Evolutionary conservation across 306 rosid species (phyloP), one percentile per base, ranked within the genome.

Genomic region (Castanea crenata): DNA sequence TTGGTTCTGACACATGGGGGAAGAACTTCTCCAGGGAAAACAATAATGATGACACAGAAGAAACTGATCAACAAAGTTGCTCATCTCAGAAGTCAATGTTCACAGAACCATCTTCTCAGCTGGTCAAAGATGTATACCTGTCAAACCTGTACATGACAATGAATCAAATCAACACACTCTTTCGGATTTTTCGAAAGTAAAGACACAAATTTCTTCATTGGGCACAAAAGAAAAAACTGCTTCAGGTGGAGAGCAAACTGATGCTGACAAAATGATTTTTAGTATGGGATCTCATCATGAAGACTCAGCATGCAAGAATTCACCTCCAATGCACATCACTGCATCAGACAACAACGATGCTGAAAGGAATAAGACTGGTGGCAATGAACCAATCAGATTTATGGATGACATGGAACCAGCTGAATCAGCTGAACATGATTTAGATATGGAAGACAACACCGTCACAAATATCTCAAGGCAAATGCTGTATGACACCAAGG

Each of bases 281-380:
- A 68, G 41, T 70, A 78, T 58, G 62, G 76, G 78, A 73, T 56
- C 87, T 70, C 68, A 80, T 82, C 63, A 75, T 55, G 83, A 80
- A 63, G 84, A 83, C 16, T 56, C 73, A 34, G 83, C 69, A 29
- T 78, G 29, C 58, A 89, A 79, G 76, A 76, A 77, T 58, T 84
- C 91, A 82, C 76, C 87, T 80, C 74, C 76, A 11, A 44, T 59
- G 79, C 75, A 58, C 68, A 67, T 69, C 49, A 31, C 79, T 79
- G 59, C 56, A 78, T 70, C 85, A 25, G 89, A 83, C 74, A 83
- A 72, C 59, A 74, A 52, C 80, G 78, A 44, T n/a, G 80, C 75
- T 69, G 92, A 84, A 77, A 71, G 78, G 62, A 70, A 78, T 75
- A 75, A 74, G 83, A 78, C 86, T 67, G 87, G 71, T n/a, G 73